Base-by-base conservation (phyloP, 306 rosid species). In the Mimosa bimucronata region DNA sequence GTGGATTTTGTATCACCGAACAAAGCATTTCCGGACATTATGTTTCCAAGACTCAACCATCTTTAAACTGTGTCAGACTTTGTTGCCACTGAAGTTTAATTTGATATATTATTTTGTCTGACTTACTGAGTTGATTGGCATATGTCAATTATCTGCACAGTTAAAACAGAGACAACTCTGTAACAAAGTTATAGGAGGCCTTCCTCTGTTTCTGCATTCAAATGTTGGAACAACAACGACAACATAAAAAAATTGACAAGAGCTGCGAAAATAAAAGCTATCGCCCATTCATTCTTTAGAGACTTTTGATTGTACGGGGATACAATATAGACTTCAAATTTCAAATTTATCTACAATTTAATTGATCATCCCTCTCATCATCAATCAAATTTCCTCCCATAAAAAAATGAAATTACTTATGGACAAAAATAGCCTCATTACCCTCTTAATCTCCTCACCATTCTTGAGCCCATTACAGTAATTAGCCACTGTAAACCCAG, bases 331-430 rank as follows among this genome's bases (percentile, higher is more conserved):
- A n/a, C 13, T 16, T 3, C 16, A 75, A 86, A 81, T 52, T 75
- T 73, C n/a, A 74, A 79, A 66, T 58, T 74, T 79, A 81, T 83
- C 85, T 83, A 83, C 88, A 88, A 69, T 37, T 83, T 81, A 58
- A 83, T 80, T 79, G 38, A 83, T 65, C 38, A 34, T 6, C 38
- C 5, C 38, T 73, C 67, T 61, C 67, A 29, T 31, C 67, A 64
- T 75, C 62, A 66, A 88, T 71, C 31, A 81, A 85, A 79, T 37
- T 21, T 2, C 4, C 15, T 6, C 58, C 25, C 53, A 50, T 7
- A 19, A 14, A 23, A 19, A 76, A 66, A 80, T 84, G 79, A 74
- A 83, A 84, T 21, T 70, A 14, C 44, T 48, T 82, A 79, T 88
- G 82, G 84, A 86, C 90, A 84, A 79, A 77, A 34, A 34, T 34